Conservation (phyloP, 805 yeast species). For the Ogataea zsoltii region DNA sequence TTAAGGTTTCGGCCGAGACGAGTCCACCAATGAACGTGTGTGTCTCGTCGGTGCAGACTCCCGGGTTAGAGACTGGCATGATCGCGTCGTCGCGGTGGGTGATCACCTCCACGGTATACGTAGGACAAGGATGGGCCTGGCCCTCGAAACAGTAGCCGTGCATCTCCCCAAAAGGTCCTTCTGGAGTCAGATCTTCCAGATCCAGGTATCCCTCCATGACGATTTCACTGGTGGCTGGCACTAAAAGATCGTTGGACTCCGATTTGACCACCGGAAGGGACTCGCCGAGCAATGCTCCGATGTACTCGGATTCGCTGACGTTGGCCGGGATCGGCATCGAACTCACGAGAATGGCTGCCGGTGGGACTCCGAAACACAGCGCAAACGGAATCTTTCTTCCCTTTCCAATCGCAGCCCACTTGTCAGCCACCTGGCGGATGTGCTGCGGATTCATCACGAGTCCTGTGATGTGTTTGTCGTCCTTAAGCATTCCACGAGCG, state of each 20-base stretch:
- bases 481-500: slow-evolving; percentile 31
- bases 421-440: slow-evolving; percentile 26
- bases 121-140: slow-evolving; percentile 29
- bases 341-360: slow-evolving; percentile 31
- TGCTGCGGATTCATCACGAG: slow-evolving; percentile 31
- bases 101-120: slow-evolving; percentile 26
- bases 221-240: slow-evolving; percentile 30
- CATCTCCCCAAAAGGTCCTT: slow-evolving; percentile 37
- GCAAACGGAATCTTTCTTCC: slow-evolving; percentile 27
- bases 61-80: slow-evolving; percentile 32
- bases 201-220: slow-evolving; percentile 30
- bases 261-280: slow-evolving; percentile 28
- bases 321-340: slow-evolving; percentile 30
- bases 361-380: slow-evolving; percentile 33
- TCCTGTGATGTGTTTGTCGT: slow-evolving; percentile 28
- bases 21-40: slow-evolving; percentile 32
- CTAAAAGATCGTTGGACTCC: slow-evolving; percentile 26
- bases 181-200: slow-evolving; percentile 18
- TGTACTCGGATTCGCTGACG: slow-evolving; percentile 25
- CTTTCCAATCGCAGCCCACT: slow-evolving; percentile 27
- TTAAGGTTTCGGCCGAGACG: slow-evolving; percentile 20
- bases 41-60: slow-evolving; percentile 30
- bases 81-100: slow-evolving; percentile 29
- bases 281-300: slow-evolving; percentile 31
- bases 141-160: slow-evolving; percentile 32